phyloP scores from a whole-genome alignment of 768 basidiomycete genomes.

The Termitomyces sp. region DNA sequence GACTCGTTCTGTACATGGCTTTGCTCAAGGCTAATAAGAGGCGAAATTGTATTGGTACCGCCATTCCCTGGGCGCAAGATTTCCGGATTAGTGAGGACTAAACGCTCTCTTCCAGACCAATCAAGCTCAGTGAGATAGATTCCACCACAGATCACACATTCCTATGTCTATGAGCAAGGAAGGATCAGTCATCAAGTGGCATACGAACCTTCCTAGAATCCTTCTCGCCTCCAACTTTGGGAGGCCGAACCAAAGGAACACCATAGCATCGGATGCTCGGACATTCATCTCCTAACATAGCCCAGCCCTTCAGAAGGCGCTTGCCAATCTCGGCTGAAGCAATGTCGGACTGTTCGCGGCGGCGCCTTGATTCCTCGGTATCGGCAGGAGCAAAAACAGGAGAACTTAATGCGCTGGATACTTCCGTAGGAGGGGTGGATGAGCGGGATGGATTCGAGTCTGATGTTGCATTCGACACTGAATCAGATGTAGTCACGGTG shows the following conservation, averaged over 20 bases:
- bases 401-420: constrained; percentile 56
- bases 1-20: background rate
- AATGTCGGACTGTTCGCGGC: constrained; percentile 75
- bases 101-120: constrained; percentile 40
- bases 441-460: constrained; percentile 50
- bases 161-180: constrained; percentile 33
- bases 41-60: background rate
- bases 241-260: constrained; percentile 78
- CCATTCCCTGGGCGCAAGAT: background rate
- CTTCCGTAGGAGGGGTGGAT: constrained; percentile 76
- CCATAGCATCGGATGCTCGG: constrained; percentile 65
- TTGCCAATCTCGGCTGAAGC: constrained; percentile 80
- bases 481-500: constrained; percentile 15
- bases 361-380: constrained; percentile 56
- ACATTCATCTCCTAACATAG: constrained; percentile 88
- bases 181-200: constrained; percentile 4
- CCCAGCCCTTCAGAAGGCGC: constrained; percentile 75
- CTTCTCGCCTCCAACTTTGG: constrained; percentile 52
- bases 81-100: constrained; percentile 24
- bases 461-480: constrained; percentile 38
- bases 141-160: constrained; percentile 71
- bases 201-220: constrained; percentile 57
- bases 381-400: constrained; percentile 62
- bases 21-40: background rate
- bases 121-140: constrained; percentile 53